Evolutionary conservation across 176 grass and related monocot species (phyloP), one percentile per base, ranked within the genome.

Genomic region (Aechmea fasciata): DNA sequence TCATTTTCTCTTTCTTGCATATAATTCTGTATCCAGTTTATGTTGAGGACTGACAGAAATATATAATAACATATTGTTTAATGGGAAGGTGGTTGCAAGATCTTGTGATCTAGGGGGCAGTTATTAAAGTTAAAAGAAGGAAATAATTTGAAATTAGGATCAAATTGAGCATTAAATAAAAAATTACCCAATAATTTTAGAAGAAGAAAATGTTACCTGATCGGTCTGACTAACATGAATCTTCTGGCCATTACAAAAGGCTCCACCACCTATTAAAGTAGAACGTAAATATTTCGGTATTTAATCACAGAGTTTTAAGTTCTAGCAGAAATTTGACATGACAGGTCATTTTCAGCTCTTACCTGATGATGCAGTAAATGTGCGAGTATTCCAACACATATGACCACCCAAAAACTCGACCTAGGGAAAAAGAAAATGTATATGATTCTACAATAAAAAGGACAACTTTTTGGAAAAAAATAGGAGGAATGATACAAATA

Each of bases 371-470:
- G 93, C 93, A 87, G 79, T 79, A 87, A 81, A 78, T 69, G 84
- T 97, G 50, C 89, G 89, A 81, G 86, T 90, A 69, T 64, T 90
- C 93, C 89, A 92, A 86, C 93, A 97, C 86, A 97, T 90, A 72
- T 89, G 86, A 10, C 93, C 93, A 59, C 93, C 93, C 76, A 82
- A 83, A 85, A 97, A 97, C 64, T 97, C 93, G 22, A 97, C 86
- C 93, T 97, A 81, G 47, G 69, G 47, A 75, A 81, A 41, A 41
- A 0, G 65, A 63, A 72, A 74, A 20, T 14, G 49, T 12, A 52
- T 68, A 47, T 63, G 65, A 52, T 64, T 47, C 81, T 47, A 26
- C 14, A 18, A 61, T 2, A 77, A 49, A n/a, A 20, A 13, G 7
- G 47, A 61, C 4, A 66, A 41, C 13, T 13, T 48, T 28, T 28